Percentiles rank a stretch among this genome's conserved stretches.
phyloP scores from a whole-genome alignment of 179 eudicot genomes.

The Beta macrorhiza region DNA sequence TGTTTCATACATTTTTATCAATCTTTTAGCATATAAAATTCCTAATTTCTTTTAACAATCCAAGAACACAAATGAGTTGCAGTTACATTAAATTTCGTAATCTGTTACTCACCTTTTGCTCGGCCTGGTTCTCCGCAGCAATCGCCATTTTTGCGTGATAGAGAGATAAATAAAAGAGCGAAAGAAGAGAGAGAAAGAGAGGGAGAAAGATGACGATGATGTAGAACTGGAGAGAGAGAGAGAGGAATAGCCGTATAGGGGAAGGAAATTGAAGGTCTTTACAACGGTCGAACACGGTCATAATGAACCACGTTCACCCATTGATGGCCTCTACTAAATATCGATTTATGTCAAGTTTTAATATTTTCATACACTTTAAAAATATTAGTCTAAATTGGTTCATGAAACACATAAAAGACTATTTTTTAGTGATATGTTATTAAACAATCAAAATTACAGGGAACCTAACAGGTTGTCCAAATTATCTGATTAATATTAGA shows the following conservation, averaged over 20 bases:
- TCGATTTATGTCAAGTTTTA: too few species aligned
- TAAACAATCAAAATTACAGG: too few species aligned
- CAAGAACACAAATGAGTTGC: neutral
- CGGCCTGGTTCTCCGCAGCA: conserved; percentile 42
- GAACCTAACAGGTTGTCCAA: too few species aligned
- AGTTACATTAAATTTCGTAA: neutral
- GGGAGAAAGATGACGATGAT: neutral
- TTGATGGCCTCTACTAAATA: too few species aligned
- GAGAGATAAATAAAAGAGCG: conserved; percentile 7
- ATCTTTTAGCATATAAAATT: too few species aligned
- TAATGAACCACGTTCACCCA: too few species aligned
- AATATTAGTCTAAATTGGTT: too few species aligned
- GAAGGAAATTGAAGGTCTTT: neutral
- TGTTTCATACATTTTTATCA: too few species aligned
- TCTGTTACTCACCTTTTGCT: conserved; percentile 38
- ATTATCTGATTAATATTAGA: too few species aligned
- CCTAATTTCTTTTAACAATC: neutral
- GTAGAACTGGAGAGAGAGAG: neutral
- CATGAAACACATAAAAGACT: too few species aligned
- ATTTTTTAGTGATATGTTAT: too few species aligned
- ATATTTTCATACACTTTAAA: too few species aligned
- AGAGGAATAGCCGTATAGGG: neutral
- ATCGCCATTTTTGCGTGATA: conserved; percentile 39
- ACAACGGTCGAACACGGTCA: conserved; percentile 45
- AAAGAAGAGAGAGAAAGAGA: neutral